Percentiles rank a stretch among this genome's conserved stretches.
phyloP scores from a whole-genome alignment of 257 asterid species.

The Vinca minor region DNA sequence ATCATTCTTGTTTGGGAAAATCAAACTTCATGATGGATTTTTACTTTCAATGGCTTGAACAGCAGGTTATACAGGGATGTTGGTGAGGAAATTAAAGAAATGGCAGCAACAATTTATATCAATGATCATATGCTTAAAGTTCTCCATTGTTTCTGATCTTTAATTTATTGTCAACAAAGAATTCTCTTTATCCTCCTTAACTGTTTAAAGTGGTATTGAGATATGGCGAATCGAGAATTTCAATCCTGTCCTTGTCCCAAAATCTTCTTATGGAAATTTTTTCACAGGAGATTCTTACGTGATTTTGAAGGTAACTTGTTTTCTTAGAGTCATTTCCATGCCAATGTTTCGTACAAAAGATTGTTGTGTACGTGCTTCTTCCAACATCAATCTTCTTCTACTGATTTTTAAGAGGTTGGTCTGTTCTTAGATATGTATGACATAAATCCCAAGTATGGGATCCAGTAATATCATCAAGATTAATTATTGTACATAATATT shows the following conservation, averaged over 20 bases:
- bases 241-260: constrained; percentile 56
- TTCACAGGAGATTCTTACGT: constrained; percentile 81
- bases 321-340: no score
- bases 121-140: constrained; percentile 4
- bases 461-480: no score
- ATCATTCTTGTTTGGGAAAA: not conserved
- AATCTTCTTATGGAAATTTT: constrained; percentile 71
- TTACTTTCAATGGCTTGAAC: not conserved
- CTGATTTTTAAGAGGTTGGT: no score
- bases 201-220: constrained; percentile 67
- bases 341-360: no score
- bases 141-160: constrained; percentile 10
- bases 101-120: constrained; percentile 1
- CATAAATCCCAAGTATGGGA: no score
- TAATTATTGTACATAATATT: no score
- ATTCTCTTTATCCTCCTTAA: constrained; percentile 42
- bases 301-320: constrained; percentile 79
- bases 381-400: no score
- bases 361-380: no score
- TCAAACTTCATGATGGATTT: not conserved
- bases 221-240: constrained; percentile 89
- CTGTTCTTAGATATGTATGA: no score
- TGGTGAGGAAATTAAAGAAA: not conserved
- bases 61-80: not conserved
- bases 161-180: constrained; percentile 11